Conservation (phyloP, 164 flowering plant species). For the Vitis cinerea region DNA sequence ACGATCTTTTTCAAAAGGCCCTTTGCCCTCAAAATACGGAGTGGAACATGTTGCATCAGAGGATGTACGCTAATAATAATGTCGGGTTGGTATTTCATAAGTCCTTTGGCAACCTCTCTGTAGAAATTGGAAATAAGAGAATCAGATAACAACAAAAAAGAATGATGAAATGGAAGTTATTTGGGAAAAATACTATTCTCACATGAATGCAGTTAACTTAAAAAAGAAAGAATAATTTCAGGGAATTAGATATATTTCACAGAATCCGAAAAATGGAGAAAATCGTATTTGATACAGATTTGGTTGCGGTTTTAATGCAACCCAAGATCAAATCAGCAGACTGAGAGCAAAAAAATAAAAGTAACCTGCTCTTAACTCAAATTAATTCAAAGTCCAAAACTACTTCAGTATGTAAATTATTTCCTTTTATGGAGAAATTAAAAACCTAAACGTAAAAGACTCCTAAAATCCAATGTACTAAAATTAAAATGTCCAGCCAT, state of each 20-base stretch:
- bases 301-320: too few relatives aligned
- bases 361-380: too few relatives aligned
- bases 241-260: background rate
- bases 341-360: too few relatives aligned
- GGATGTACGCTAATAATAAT: conserved; percentile 98
- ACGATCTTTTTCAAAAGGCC: conserved; percentile 90
- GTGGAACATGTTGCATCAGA: conserved; percentile 97
- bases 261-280: background rate
- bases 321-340: too few relatives aligned
- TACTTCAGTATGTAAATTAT: too few relatives aligned
- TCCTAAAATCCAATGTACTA: too few relatives aligned
- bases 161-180: background rate
- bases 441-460: too few relatives aligned
- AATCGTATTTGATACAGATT: too few relatives aligned
- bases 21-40: conserved; percentile 74
- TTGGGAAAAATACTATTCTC: background rate
- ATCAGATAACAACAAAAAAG: background rate
- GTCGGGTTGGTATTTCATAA: conserved; percentile 93
- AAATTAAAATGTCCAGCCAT: too few relatives aligned
- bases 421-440: too few relatives aligned
- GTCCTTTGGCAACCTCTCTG: conserved; percentile 91
- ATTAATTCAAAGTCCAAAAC: too few relatives aligned
- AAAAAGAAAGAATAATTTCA: background rate
- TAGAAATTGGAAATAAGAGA: conserved; percentile 8
- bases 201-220: background rate